Evolutionary conservation across 345 rosid genomes (phyloP), one percentile per base, ranked within the genome.

Genomic region (Abelmoschus esculentus): DNA sequence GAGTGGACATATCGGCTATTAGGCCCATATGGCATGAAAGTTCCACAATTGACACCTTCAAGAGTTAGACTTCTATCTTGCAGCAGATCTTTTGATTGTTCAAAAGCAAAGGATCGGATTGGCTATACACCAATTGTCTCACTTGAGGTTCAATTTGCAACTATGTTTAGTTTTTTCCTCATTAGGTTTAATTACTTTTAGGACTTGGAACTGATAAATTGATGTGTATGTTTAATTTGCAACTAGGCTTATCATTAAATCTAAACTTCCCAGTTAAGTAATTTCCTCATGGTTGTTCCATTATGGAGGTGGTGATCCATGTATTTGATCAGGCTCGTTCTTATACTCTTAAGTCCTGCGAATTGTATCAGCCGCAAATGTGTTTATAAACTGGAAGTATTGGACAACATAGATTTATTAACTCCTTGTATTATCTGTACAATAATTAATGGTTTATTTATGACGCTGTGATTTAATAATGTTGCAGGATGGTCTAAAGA

Each of bases 31-130:
- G 97, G 97, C 59, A 91, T 93, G 98, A 86, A 82, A 78, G 84
- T 88, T 77, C 97, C 96, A 5, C 96, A 91, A 77, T 78, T 93
- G 75, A 93, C 86, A 72, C 96, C 96, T 71, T 93, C 97, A 5
- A 92, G 95, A 83, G 73, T 93, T 81, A 86, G 95, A 66, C 92
- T 93, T 47, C 91, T 91, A 69, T 85, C 97, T 9, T 81, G 95
- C 80, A 86, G 79, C 77, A 85, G 96, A 82, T 76, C 91, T 60
- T 93, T 93, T 69, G 75, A 81, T 78, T 83, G 88, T 69, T 84
- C 86, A 1, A 93, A 91, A 81, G 97, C 97, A 44, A 91, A 86
- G 71, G 95, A 91, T 70, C 86, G 70, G 59, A 90, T 93, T 66
- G 96, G 96, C 78, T 93, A 93, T 74, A 66, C 81, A 42, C 96